A percentile compares a stretch with the other conserved stretches of the same genome.
These are phyloP conservation scores for Kuraishia cidri DNA, from an alignment of 805 yeast species.

Conservation along the genomic window DNA sequence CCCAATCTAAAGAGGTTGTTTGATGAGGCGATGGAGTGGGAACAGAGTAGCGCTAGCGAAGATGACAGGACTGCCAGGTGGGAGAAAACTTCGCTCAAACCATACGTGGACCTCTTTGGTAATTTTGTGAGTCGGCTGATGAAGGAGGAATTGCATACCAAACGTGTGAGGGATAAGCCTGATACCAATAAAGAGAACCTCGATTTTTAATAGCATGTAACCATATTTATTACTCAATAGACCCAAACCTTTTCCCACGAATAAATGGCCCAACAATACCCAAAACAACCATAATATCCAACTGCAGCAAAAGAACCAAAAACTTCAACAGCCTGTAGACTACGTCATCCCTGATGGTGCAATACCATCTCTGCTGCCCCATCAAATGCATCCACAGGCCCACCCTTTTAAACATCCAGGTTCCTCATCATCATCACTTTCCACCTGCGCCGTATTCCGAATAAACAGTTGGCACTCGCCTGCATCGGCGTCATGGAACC, in stretches of 20 bases:
- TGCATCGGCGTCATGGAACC: conserved; percentile 1
- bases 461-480: not conserved
- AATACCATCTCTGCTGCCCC: not conserved
- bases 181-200: conserved; percentile 11
- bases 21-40: conserved; percentile 49
- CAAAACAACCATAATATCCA: not conserved
- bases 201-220: too few species aligned
- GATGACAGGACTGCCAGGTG: conserved; percentile 34
- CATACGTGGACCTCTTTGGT: conserved; percentile 60
- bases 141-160: conserved; percentile 40
- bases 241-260: too few species aligned
- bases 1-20: conserved; percentile 67
- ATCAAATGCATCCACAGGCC: conserved; percentile 2
- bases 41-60: conserved; percentile 29
- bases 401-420: not conserved
- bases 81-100: conserved; percentile 62
- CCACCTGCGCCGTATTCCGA: not conserved
- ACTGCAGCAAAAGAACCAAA: not conserved
- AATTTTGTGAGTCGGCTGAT: conserved; percentile 49
- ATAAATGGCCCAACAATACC: too few species aligned
- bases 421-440: not conserved
- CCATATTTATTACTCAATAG: too few species aligned
- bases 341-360: not conserved
- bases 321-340: not conserved
- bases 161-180: conserved; percentile 23